Evolutionary conservation across 2,329 filamentous ascomycete species (phyloP), one percentile per base, ranked within the genome.

Genomic region (Zasmidium citrigriseum): DNA sequence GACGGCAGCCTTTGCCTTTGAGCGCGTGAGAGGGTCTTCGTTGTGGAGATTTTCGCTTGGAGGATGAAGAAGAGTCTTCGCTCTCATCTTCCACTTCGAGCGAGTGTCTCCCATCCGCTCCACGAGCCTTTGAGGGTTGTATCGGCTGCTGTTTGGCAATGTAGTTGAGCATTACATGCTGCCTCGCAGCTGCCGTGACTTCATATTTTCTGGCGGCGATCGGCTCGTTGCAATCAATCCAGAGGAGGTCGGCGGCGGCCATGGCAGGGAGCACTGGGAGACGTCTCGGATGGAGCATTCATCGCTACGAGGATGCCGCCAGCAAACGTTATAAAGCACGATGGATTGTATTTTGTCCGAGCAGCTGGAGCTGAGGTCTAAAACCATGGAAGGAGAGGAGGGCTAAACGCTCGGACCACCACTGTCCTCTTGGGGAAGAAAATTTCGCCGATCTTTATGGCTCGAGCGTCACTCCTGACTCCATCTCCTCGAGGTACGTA

Each of bases 121-220:
- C 7, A 16, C 34, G 34, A 41, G 14, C 7, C 18, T n/a, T 41
- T 9, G 7, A 4, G 16, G 34, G 16, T 4, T 16, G 12, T n/a
- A 18, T 16, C n/a, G 21, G 16, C 23, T 45, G 20, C 22, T 46
- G 41, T 41, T 46, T 54, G 16, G 51, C n/a, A 24, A 45, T 38
- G 45, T 46, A 54, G 21, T 54, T 54, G 27, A 54, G 29, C 51
- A 54, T 54, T 10, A 54, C 51, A 46, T 54, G 51, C 41, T 54
- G 51, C 5, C 51, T 38, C 5, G 51, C 51, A 22, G 51, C 41
- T 7, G 21, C 29, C 9, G 41, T 16, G 16, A 22, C 51, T 16
- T 46, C 41, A 44, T 41, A 22, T 54, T 54, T 20, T 27, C 25
- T 18, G 41, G 41, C 44, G 20, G 52, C 38, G 16, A 23, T n/a